A percentile compares a stretch with the other conserved stretches of the same genome.
phyloP scores from a whole-genome alignment of 345 rosid species.

The Populus ilicifolia region DNA sequence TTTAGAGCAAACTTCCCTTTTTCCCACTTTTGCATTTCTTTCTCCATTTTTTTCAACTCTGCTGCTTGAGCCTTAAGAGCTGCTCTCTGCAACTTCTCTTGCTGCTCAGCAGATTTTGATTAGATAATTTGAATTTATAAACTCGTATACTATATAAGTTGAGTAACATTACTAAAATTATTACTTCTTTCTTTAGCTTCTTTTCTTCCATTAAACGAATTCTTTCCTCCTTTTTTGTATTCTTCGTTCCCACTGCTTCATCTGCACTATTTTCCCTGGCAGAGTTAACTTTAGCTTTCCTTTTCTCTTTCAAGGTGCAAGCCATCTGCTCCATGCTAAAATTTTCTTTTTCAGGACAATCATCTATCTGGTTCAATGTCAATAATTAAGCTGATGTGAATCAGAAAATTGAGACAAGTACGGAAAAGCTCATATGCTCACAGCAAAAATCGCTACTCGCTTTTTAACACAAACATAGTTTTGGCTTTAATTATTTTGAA shows the following conservation, averaged over 20 bases:
- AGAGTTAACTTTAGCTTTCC: constrained; percentile 16
- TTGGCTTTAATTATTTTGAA: not conserved
- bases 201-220: constrained; percentile 57
- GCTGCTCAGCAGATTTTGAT: constrained; percentile 42
- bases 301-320: constrained; percentile 20
- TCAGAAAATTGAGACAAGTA: not conserved
- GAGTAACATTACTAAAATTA: constrained; percentile 7
- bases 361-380: constrained; percentile 39
- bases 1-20: constrained; percentile 82
- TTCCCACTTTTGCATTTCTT: constrained; percentile 79
- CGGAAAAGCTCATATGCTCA: not conserved
- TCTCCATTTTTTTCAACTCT: constrained; percentile 66
- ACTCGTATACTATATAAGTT: not conserved
- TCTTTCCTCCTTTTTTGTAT: constrained; percentile 52
- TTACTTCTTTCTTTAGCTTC: constrained; percentile 71
- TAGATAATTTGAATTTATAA: not conserved
- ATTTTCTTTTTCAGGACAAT: constrained; percentile 54
- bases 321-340: constrained; percentile 37
- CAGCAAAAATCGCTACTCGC: not conserved
- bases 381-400: not conserved
- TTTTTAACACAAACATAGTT: not conserved
- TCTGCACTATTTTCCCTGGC: constrained; percentile 26
- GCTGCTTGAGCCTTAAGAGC: constrained; percentile 79
- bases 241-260: constrained; percentile 43
- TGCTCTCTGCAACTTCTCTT: constrained; percentile 76